Base-by-base conservation (phyloP, 257 asterid genomes). In the Cruciata laevipes region DNA sequence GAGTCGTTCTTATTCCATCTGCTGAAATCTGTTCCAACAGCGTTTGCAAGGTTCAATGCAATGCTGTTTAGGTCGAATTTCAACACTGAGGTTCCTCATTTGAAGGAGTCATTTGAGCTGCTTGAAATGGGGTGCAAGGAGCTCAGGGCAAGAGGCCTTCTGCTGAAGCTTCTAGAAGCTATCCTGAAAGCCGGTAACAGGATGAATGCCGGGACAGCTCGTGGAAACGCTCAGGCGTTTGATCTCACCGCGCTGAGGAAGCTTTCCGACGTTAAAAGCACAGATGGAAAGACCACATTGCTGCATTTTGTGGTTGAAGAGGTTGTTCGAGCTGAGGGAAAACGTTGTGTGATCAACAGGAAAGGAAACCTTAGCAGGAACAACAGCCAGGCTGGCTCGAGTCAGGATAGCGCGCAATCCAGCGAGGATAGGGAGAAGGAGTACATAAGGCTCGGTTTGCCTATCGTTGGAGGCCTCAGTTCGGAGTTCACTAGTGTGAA, bases 241-340 rank as follows among this genome's bases (percentile, higher is more conserved):
- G 82, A 83, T 7, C 96, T 94, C 1, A 85, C 94, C 0, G 95
- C 97, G 53, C 84, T 94, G 9, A 79, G 82, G 40, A 94, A 90
- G 70, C 79, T 94, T 7, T 85, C 95, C 12, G 96, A 90, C 68
- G 97, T 94, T 61, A 90, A 86, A 62, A 88, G 99, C 75, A 82
- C 87, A 3, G 99, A 94, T 21, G 95, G 96, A 3, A 90, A 86
- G 14, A 94, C 99, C 17, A 85, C 96, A 10, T 76, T 94, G 68
- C 96, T 94, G 37, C 89, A 83, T 24, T 94, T 88, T 57, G 97
- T 94, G 11, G 96, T 94, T 32, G 95, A 90, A 57, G 99, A 94
- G 72, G 97, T 89, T 4, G 85, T 94, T 8, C 66, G 96, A 17
- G 94, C 95, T 27, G 99, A 94, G 75, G 99, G 99, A 14, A 94